Evolutionary conservation across 2,329 filamentous ascomycete genomes (phyloP).

Genomic region (Verticillium nonalfalfae): DNA sequence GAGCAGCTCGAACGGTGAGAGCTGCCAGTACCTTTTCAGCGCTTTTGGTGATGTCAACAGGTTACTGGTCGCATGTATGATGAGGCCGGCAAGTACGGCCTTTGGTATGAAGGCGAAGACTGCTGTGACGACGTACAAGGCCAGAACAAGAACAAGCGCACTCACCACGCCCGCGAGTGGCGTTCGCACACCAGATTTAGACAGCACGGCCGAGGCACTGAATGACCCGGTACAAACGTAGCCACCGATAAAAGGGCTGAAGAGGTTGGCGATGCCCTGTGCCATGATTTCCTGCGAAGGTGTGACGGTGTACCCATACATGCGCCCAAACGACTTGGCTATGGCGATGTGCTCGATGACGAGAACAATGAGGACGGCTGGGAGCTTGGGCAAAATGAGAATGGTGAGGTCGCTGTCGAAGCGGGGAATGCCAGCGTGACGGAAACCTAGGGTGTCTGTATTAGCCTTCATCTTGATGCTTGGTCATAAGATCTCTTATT

Average conservation of each 20-base stretch:
- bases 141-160: slow-evolving; percentile 66
- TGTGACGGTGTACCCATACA: slow-evolving; percentile 73
- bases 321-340: slow-evolving; percentile 72
- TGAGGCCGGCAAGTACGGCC: slow-evolving; percentile 66
- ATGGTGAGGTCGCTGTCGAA: slow-evolving; percentile 50
- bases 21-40: slow-evolving; percentile 71
- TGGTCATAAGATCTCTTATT: not conserved
- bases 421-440: slow-evolving; percentile 52
- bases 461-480: not conserved
- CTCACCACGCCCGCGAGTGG: slow-evolving; percentile 75
- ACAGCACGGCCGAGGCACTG: slow-evolving; percentile 71
- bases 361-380: slow-evolving; percentile 68
- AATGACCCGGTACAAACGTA: slow-evolving; percentile 40
- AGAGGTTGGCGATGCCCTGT: slow-evolving; percentile 68
- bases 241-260: slow-evolving; percentile 66
- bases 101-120: slow-evolving; percentile 79
- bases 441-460: slow-evolving; percentile 43
- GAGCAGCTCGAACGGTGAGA: slow-evolving; percentile 65
- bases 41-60: slow-evolving; percentile 67
- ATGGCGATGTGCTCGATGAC: slow-evolving; percentile 82
- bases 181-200: slow-evolving; percentile 75
- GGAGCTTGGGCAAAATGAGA: slow-evolving; percentile 55
- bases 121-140: slow-evolving; percentile 69
- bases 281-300: slow-evolving; percentile 76
- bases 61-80: slow-evolving; percentile 78